Conservation (phyloP, 768 basidiomycete genomes). For the Favolaschia claudopus region DNA sequence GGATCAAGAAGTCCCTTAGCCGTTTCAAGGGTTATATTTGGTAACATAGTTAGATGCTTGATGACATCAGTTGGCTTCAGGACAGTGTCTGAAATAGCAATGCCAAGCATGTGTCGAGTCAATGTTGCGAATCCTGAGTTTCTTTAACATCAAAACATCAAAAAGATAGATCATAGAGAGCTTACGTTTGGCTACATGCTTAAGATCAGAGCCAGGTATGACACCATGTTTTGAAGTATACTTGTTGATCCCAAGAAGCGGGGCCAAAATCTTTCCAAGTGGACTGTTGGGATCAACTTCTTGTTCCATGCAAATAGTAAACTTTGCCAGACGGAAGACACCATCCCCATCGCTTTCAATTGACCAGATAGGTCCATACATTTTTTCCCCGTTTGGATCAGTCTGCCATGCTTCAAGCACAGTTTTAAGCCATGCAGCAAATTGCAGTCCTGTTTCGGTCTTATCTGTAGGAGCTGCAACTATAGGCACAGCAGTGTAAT, state of each 20-base stretch:
- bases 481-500: conserved; percentile 34
- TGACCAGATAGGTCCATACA: conserved; percentile 31
- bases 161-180: background rate
- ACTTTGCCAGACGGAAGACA: conserved; percentile 31
- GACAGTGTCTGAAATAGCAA: conserved; percentile 22
- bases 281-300: conserved; percentile 9
- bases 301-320: conserved; percentile 23
- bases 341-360: conserved; percentile 40
- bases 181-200: conserved; percentile 37
- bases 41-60: background rate
- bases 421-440: conserved; percentile 23
- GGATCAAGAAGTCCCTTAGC: conserved; percentile 24
- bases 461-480: conserved; percentile 35
- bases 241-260: conserved; percentile 31
- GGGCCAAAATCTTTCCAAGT: conserved; percentile 23
- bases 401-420: conserved; percentile 25
- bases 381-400: conserved; percentile 25
- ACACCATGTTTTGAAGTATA: conserved; percentile 27
- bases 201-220: conserved; percentile 34
- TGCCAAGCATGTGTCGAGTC: conserved; percentile 25
- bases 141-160: background rate
- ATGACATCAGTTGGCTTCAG: conserved; percentile 15
- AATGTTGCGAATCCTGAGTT: conserved; percentile 31
- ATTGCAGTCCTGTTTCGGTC: conserved; percentile 22
- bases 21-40: conserved; percentile 11